A percentile compares a stretch with the other conserved stretches of the same genome.
phyloP scores from a whole-genome alignment of 352 stramenopile genomes.

The Globisporangium rhizosaccharum region DNA sequence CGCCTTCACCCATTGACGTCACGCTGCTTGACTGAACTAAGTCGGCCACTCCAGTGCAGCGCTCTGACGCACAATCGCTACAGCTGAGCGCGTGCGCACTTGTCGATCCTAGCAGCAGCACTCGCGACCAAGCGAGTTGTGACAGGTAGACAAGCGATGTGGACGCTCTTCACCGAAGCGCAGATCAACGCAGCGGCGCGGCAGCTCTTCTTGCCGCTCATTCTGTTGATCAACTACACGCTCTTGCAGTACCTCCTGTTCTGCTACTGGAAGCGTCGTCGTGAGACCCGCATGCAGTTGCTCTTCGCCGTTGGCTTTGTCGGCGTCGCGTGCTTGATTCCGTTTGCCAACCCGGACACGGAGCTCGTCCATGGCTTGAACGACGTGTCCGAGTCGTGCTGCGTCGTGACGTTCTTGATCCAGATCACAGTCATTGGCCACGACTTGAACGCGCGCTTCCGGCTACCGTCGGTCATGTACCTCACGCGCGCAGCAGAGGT shows the following conservation, averaged over 20 bases:
- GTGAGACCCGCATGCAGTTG: neutral
- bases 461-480: conserved; percentile 18
- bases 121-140: neutral
- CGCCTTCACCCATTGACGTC: too few species aligned
- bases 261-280: conserved; percentile 24
- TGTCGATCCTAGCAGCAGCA: neutral
- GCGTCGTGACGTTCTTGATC: conserved; percentile 28
- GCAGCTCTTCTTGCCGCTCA: conserved; percentile 21
- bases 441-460: conserved; percentile 21
- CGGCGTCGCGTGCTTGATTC: conserved; percentile 15
- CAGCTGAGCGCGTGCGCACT: too few species aligned
- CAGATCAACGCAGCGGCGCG: neutral
- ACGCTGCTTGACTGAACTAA: too few species aligned
- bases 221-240: conserved; percentile 34
- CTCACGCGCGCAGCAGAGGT: conserved; percentile 19
- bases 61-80: too few species aligned
- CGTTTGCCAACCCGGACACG: conserved; percentile 16
- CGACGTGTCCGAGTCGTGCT: conserved; percentile 29
- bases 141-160: neutral
- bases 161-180: neutral
- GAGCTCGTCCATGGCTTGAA: conserved; percentile 18
- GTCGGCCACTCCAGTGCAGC: too few species aligned
- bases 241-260: conserved; percentile 31
- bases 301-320: neutral
- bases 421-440: conserved; percentile 34